Base-by-base conservation (phyloP, 2,329 filamentous ascomycete genomes). In the Fusarium succisae region DNA sequence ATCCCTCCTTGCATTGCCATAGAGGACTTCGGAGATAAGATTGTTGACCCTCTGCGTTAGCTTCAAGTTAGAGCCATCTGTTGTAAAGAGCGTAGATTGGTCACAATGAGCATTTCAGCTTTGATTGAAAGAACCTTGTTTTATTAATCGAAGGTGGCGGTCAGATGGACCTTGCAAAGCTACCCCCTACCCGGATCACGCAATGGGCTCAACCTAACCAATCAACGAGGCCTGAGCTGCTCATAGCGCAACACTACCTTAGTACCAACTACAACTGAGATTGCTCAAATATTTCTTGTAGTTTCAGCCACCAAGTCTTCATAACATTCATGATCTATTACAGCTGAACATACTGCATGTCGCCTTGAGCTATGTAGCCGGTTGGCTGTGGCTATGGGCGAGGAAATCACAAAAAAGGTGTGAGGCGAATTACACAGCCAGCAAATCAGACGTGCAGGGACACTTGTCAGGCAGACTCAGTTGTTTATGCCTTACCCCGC, bases 291-390 rank as follows among this genome's bases (percentile, higher is more conserved):
- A 24, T 18, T 3, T 11, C 3, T 17, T 17, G 14, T 17, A 11
- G 5, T 0, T 43, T 17, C 0, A 44, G 2, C 41, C n/a, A 8
- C 7, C 14, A 24, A n/a, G 6, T 43, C 9, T 7, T n/a, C 6
- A 18, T 18, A 44, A 5, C 0, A 20, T 6, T 8, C 11, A 1
- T 24, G 11, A 26, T 11, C 5, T 4, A 18, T 8, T 26, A 18
- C 17, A 13, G 15, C n/a, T n/a, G n/a, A n/a, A n/a, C n/a, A n/a
- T n/a, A n/a, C n/a, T n/a, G n/a, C n/a, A n/a, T n/a, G n/a, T n/a
- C n/a, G n/a, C n/a, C n/a, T n/a, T n/a, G n/a, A n/a, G n/a, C n/a
- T n/a, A n/a, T n/a, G n/a, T n/a, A n/a, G n/a, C n/a, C n/a, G n/a
- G n/a, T n/a, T n/a, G 44, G 44, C 0, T 47, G 24, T 10, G 17